These are phyloP conservation scores for Russula sp. DNA, from an alignment of 768 basidiomycete species.

Conservation along the genomic window DNA sequence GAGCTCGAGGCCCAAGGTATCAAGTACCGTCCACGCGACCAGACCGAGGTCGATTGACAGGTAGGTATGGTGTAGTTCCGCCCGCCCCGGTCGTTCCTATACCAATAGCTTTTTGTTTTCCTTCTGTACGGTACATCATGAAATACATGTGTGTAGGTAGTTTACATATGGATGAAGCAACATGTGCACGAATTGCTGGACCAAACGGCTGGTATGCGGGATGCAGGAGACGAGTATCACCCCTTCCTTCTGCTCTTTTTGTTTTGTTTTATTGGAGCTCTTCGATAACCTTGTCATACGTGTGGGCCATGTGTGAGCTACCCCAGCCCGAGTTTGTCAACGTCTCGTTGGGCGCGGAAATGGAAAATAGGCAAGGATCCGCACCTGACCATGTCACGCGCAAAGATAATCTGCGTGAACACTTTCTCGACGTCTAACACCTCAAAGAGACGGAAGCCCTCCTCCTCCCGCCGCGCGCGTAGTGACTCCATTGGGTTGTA, in stretches of 20 bases:
- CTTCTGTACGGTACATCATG: constrained; percentile 1
- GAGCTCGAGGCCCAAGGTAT: constrained; percentile 73
- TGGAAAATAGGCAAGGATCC: constrained; percentile 24
- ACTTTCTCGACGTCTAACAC: constrained; percentile 71
- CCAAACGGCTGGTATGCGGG: neutral
- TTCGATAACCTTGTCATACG: constrained; percentile 70
- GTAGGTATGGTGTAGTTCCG: neutral
- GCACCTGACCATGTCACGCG: constrained; percentile 75
- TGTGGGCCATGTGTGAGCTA: constrained; percentile 74
- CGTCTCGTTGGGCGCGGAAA: neutral
- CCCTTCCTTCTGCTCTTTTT: neutral
- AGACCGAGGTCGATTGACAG: constrained; percentile 60
- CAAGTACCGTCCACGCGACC: constrained; percentile 81
- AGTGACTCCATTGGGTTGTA: constrained; percentile 8
- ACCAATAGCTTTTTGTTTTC: neutral
- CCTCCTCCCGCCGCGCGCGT: constrained; percentile 30
- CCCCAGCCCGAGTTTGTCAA: neutral
- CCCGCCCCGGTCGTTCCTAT: neutral
- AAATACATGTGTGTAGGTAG: constrained; percentile 1
- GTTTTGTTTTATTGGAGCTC: constrained; percentile 37
- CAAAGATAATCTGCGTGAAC: constrained; percentile 76
- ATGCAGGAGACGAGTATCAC: neutral
- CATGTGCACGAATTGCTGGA: neutral
- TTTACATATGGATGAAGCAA: neutral
- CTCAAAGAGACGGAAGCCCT: constrained; percentile 68